Conservation (phyloP, 345 rosid species). For the Heritiera littoralis region DNA sequence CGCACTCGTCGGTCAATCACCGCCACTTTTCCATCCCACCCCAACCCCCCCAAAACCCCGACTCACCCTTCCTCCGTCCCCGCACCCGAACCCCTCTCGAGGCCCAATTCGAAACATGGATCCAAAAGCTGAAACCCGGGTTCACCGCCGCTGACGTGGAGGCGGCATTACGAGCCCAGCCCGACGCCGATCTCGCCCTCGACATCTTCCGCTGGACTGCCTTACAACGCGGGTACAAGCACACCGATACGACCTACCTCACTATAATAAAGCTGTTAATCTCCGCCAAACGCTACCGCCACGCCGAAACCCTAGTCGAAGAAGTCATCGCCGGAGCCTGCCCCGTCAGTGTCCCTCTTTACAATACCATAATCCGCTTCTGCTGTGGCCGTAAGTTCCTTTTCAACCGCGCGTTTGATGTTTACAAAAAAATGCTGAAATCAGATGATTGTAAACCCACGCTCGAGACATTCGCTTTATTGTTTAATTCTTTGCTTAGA, state of each 20-base stretch:
- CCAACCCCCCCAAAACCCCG: slow-evolving; percentile 28
- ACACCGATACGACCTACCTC: slow-evolving; percentile 64
- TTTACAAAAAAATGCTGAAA: slow-evolving; percentile 72
- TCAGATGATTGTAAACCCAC: slow-evolving; percentile 71
- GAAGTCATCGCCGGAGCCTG: slow-evolving; percentile 93
- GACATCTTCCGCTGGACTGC: slow-evolving; percentile 96
- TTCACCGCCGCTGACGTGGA: slow-evolving; percentile 72
- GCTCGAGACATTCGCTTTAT: slow-evolving; percentile 68
- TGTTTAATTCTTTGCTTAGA: slow-evolving; percentile 63
- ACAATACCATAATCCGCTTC: slow-evolving; percentile 67
- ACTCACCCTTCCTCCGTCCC: slow-evolving; percentile 26
- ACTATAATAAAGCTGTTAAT: slow-evolving; percentile 60
- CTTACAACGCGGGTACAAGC: slow-evolving; percentile 68
- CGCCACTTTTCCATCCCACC: slow-evolving; percentile 35
- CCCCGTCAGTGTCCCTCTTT: slow-evolving; percentile 63
- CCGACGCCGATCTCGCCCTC: slow-evolving; percentile 83
- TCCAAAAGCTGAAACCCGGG: slow-evolving; percentile 74
- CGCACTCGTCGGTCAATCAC: slow-evolving; percentile 22
- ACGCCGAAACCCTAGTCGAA: slow-evolving; percentile 66
- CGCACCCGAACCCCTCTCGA: slow-evolving; percentile 75
- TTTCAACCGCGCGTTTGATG: slow-evolving; percentile 76
- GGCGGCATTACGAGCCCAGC: slow-evolving; percentile 64
- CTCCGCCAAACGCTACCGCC: slow-evolving; percentile 64
- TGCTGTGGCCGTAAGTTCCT: slow-evolving; percentile 77
- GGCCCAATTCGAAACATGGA: slow-evolving; percentile 81